Percentiles rank a stretch among this genome's conserved stretches.
These are phyloP conservation scores for Ceratobasidium sp. DNA, from an alignment of 1,284 basidiomycete species.

Conservation along the genomic window DNA sequence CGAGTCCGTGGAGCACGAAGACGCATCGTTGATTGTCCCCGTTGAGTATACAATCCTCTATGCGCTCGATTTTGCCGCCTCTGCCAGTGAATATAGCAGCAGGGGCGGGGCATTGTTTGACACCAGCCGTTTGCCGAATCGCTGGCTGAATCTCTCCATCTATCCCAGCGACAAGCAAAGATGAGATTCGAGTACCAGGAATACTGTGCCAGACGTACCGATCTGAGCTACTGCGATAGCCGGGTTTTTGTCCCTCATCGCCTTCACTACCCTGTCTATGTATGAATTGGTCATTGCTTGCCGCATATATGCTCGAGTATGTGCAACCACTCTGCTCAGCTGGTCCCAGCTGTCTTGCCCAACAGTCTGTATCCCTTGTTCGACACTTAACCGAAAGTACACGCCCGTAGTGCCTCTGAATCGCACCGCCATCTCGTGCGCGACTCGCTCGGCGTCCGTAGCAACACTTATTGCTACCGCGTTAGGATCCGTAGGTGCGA, in stretches of 20 bases:
- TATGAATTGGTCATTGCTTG: background rate
- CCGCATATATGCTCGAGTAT: slow-evolving; percentile 16
- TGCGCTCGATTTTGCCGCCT: background rate
- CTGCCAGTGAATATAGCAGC: background rate
- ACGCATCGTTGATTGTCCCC: background rate
- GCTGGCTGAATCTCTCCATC: slow-evolving; percentile 1
- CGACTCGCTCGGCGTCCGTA: no score
- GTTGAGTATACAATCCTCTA: background rate
- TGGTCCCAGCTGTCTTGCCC: background rate
- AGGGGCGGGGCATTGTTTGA: no score
- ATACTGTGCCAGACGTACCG: background rate
- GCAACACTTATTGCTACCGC: background rate
- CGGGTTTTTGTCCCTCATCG: background rate
- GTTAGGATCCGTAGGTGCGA: background rate
- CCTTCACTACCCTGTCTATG: background rate
- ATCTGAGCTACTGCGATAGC: background rate
- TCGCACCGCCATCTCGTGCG: no score
- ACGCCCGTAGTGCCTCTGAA: no score
- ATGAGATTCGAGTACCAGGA: background rate
- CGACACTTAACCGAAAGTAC: no score
- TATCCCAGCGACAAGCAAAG: background rate
- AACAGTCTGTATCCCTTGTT: no score
- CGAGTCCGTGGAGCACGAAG: no score
- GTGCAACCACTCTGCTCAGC: background rate
- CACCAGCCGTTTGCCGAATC: no score